Evolutionary conservation across 305 asterid species (phyloP).

Genomic region (Salvia sclarea): DNA sequence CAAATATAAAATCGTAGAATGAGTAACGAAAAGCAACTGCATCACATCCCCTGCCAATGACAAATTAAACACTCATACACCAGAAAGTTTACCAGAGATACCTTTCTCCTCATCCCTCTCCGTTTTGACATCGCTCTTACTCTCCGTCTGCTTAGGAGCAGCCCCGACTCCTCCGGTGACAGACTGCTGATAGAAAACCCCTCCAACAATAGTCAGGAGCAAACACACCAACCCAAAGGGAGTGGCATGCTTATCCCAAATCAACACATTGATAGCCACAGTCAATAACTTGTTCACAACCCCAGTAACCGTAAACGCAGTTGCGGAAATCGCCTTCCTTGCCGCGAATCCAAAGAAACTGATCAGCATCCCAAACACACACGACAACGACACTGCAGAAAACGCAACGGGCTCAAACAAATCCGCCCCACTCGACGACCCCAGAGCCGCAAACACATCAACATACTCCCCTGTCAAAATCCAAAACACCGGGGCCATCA

Average conservation of each 20-base stretch:
- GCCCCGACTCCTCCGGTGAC: constrained; percentile 61
- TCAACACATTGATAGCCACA: constrained; percentile 82
- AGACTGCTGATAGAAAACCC: constrained; percentile 94
- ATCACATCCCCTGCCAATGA: constrained; percentile 10
- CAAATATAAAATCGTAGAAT: constrained; percentile 18
- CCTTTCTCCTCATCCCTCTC: constrained; percentile 60
- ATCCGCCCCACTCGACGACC: constrained; percentile 49
- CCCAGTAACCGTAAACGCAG: constrained; percentile 94
- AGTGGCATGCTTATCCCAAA: constrained; percentile 98
- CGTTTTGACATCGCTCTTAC: constrained; percentile 35
- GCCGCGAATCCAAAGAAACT: constrained; percentile 98
- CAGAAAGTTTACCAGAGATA: constrained; percentile 59
- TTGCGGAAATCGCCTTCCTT: constrained; percentile 94
- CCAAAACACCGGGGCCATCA: constrained; percentile 97
- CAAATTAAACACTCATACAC: constrained; percentile 45
- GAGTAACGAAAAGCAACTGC: constrained; percentile 9
- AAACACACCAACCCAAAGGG: constrained; percentile 85
- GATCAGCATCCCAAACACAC: constrained; percentile 90
- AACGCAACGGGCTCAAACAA: constrained; percentile 63
- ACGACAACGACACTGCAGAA: constrained; percentile 74
- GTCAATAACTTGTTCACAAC: constrained; percentile 96
- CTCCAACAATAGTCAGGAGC: constrained; percentile 79
- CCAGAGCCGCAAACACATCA: constrained; percentile 64
- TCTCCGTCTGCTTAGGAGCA: constrained; percentile 45
- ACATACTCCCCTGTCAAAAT: constrained; percentile 84